Evolutionary conservation across 371 early-diverging fungal genomes (phyloP).

Genomic region (Zychaea mexicana): DNA sequence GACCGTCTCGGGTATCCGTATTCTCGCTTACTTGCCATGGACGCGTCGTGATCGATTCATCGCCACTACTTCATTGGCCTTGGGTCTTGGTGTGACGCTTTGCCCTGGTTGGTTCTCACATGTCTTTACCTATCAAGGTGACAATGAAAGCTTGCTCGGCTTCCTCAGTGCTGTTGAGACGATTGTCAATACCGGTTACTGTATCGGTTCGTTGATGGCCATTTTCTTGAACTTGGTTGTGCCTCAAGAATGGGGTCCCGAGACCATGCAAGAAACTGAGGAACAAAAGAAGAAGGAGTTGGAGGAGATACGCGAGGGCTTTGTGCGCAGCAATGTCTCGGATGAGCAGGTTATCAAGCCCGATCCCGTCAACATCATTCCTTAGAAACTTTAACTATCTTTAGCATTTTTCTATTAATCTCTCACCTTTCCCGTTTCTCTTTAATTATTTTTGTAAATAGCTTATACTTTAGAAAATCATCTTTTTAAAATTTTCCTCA

Average conservation of each 20-base stretch:
- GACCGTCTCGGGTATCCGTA: constrained; percentile 66
- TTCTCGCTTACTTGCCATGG: constrained; percentile 62
- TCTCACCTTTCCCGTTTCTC: too few relatives aligned
- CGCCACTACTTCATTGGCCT: constrained; percentile 44
- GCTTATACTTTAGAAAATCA: too few relatives aligned
- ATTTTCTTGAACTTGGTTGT: constrained; percentile 56
- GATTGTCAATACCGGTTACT: constrained; percentile 59
- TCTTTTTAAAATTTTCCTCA: too few relatives aligned
- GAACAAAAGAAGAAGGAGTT: constrained; percentile 27
- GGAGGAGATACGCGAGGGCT: constrained; percentile 43
- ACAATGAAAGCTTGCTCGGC: constrained; percentile 46
- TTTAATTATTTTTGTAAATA: too few relatives aligned
- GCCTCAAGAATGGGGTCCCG: constrained; percentile 45
- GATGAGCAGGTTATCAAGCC: constrained; percentile 11
- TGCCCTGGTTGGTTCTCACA: constrained; percentile 54
- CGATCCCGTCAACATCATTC: too few relatives aligned
- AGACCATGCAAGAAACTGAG: constrained; percentile 35
- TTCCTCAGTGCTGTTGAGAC: constrained; percentile 58
- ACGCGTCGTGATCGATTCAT: constrained; percentile 70
- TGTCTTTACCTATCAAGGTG: constrained; percentile 57
- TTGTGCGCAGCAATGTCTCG: constrained; percentile 20
- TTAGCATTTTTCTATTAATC: too few relatives aligned
- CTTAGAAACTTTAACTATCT: too few relatives aligned
- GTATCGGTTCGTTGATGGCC: constrained; percentile 53
- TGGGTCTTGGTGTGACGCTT: constrained; percentile 61